These are phyloP conservation scores for Themeda triandra DNA, from an alignment of 176 grass and related monocot species.

Conservation along the genomic window DNA sequence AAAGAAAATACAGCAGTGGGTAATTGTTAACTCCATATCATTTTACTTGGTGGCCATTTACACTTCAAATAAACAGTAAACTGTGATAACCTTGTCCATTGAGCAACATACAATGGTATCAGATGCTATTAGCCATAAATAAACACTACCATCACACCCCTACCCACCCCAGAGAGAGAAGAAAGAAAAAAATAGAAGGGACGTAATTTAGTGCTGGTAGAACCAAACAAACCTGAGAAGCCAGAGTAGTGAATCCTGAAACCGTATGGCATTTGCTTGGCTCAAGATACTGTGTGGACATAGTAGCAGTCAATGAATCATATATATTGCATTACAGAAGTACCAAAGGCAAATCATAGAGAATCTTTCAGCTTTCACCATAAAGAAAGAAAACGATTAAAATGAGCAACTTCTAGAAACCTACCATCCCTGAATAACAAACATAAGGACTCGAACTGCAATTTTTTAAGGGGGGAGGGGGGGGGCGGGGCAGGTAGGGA, in stretches of 20 bases:
- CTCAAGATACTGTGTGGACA: constrained; percentile 57
- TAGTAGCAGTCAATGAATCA: constrained; percentile 33
- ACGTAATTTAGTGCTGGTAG: not conserved
- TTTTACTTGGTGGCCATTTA: constrained; percentile 7
- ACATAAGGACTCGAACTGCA: not conserved
- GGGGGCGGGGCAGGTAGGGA: not conserved
- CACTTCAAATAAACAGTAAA: constrained; percentile 9
- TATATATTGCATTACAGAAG: constrained; percentile 1
- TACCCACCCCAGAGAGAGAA: not conserved
- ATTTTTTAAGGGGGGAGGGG: not conserved
- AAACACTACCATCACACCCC: not conserved
- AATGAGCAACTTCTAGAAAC: constrained; percentile 12
- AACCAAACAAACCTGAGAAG: constrained; percentile 62
- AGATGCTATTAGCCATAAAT: constrained; percentile 9
- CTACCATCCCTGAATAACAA: not conserved
- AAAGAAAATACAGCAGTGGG: not conserved
- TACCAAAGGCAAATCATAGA: constrained; percentile 16
- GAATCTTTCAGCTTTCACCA: not conserved
- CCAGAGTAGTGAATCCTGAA: constrained; percentile 83
- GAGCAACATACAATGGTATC: not conserved
- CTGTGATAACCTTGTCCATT: not conserved
- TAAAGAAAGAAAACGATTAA: not conserved
- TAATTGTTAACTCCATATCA: constrained; percentile 6
- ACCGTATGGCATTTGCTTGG: constrained; percentile 61
- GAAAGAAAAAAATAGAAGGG: not conserved